Conservation (phyloP, 805 yeast species). For the Ogataea chonburiensis region DNA sequence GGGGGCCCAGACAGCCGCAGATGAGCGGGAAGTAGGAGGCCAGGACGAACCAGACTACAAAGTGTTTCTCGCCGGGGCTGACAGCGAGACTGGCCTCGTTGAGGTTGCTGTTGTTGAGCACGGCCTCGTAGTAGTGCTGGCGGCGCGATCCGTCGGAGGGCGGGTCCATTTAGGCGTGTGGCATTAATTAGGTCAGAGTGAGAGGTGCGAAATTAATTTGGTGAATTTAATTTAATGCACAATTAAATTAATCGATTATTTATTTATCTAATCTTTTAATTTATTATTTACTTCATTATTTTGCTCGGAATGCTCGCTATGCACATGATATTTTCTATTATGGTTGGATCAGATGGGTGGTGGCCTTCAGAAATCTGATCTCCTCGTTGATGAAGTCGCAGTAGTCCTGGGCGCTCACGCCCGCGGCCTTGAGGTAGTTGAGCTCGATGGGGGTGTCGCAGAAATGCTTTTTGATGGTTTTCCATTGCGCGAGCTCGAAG, state of each 20-base stretch:
- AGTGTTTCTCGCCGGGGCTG: conserved; percentile 34
- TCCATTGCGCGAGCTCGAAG: conserved; percentile 61
- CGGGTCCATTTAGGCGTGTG: too few relatives aligned
- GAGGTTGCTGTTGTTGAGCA: conserved; percentile 32
- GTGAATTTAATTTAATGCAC: too few relatives aligned
- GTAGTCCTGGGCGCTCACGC: conserved; percentile 38
- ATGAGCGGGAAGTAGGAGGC: conserved; percentile 72
- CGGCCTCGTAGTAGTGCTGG: conserved; percentile 25
- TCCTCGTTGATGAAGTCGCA: conserved; percentile 53
- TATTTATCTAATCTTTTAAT: too few relatives aligned
- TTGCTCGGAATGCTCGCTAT: too few relatives aligned
- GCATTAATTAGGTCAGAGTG: too few relatives aligned
- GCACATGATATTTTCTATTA: too few relatives aligned
- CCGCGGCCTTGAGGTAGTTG: conserved; percentile 24
- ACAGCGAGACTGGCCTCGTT: conserved; percentile 30
- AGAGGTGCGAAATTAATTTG: too few relatives aligned
- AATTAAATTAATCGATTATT: too few relatives aligned
- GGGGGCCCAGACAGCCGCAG: conserved; percentile 77
- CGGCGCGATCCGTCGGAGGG: too few relatives aligned
- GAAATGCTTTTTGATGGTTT: conserved; percentile 42
- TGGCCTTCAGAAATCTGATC: conserved; percentile 39
- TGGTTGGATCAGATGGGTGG: conserved; percentile 14
- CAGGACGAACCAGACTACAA: conserved; percentile 56
- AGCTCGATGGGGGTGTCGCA: conserved; percentile 29
- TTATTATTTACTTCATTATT: too few relatives aligned